Base-by-base conservation (phyloP, 352 stramenopile genomes). In the Pythium sukuiense region DNA sequence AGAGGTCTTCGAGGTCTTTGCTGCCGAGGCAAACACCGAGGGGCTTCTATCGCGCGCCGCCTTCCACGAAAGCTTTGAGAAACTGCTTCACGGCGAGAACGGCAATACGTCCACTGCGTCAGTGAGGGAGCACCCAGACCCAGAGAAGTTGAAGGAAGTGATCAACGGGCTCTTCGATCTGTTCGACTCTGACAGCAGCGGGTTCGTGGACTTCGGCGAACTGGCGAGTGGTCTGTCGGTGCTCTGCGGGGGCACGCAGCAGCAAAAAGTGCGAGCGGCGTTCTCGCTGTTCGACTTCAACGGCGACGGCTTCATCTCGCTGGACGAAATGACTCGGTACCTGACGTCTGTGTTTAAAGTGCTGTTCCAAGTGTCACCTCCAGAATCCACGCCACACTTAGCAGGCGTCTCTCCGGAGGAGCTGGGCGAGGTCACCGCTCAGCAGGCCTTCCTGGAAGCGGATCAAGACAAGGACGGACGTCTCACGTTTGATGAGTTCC, bases 231-330 rank as follows among this genome's bases (percentile, higher is more conserved):
- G 89, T 3, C 53, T 97, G 16, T 94, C 85, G 3, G 80, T 96
- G 26, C 69, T 97, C 11, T 95, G 85, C 33, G 86, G 78, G 5
- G 89, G 89, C 30, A 95, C 87, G 8, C 91, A 95, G 61, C 74
- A 93, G 32, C 87, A 97, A 46, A 96, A 96, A 61, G 81, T 95
- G 24, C 74, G 91, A 33, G 84, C 87, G 9, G 89, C 87, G 11
- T 97, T 97, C 52, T 77, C 78, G 11, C 65, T 97, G 1, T 94
- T 96, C 63, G 90, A 97, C 63, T 92, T 93, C 56, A 94, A 97
- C 65, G 85, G 85, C 32, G 90, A 97, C 64, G 87, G 88, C 0
- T 94, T 89, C 59, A 95, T 97, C 48, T 95, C 87, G 2, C 46
- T 92, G 13, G 81, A 92, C 9, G 88, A 97, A 43, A 94, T 97